phyloP scores from a whole-genome alignment of 2,329 filamentous ascomycete species.

The Alternaria gaisen region DNA sequence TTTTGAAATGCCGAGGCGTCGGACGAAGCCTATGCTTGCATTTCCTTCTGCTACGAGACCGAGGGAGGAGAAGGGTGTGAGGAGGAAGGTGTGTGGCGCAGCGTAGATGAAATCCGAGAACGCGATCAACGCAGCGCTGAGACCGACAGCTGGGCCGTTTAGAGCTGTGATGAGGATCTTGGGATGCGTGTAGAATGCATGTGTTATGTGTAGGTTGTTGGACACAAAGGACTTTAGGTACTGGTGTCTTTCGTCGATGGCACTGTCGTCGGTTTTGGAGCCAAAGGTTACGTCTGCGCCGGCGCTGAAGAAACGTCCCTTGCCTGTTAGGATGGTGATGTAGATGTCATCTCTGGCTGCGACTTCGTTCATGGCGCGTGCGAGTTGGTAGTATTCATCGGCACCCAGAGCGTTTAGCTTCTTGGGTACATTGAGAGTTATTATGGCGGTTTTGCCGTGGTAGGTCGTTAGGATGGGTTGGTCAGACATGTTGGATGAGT shows the following conservation, averaged over 20 bases:
- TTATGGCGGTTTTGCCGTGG: conserved; percentile 75
- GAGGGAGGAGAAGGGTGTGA: conserved; percentile 90
- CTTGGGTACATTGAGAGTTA: conserved; percentile 83
- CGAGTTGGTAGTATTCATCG: conserved; percentile 79
- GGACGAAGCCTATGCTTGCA: conserved; percentile 78
- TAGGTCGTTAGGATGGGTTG: conserved; percentile 67
- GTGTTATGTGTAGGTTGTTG: conserved; percentile 88
- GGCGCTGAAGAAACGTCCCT: conserved; percentile 87
- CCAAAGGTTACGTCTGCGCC: conserved; percentile 79
- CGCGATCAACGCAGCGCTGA: conserved; percentile 82
- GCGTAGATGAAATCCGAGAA: conserved; percentile 93
- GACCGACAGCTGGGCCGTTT: conserved; percentile 89
- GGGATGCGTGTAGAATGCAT: conserved; percentile 90
- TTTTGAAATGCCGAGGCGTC: conserved; percentile 78
- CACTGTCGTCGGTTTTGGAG: conserved; percentile 48
- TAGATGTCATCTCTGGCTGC: conserved; percentile 80
- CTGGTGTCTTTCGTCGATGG: conserved; percentile 58
- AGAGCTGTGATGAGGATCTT: conserved; percentile 92
- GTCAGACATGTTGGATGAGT: conserved; percentile 47
- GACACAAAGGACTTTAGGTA: conserved; percentile 78
- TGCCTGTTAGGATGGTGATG: conserved; percentile 85
- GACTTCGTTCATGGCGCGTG: conserved; percentile 77
- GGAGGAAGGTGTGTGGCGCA: conserved; percentile 79
- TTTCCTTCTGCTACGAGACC: conserved; percentile 91
- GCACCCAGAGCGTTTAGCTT: conserved; percentile 86